Evolutionary conservation across 805 yeast genomes (phyloP).

Genomic region (Nakazawaea wyomingensis): DNA sequence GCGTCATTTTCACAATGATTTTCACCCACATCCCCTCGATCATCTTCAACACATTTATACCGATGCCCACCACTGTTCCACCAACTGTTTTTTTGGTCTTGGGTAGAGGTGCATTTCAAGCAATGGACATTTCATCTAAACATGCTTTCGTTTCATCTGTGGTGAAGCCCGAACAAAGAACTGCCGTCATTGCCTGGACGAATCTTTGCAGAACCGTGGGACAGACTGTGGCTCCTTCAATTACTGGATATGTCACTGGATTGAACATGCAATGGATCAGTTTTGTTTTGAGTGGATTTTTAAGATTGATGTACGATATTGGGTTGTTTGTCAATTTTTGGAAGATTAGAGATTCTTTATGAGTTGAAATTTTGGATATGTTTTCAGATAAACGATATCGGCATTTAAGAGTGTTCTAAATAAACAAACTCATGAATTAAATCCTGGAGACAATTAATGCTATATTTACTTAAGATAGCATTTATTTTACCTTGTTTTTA

Average conservation of each 20-base stretch:
- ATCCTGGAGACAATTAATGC: too few relatives aligned
- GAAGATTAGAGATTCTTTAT: slow-evolving; percentile 13
- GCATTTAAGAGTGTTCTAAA: too few relatives aligned
- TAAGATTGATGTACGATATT: slow-evolving; percentile 35
- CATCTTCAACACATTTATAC: slow-evolving; percentile 31
- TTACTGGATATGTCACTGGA: slow-evolving; percentile 35
- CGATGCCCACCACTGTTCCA: slow-evolving; percentile 30
- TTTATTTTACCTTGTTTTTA: too few relatives aligned
- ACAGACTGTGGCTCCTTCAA: slow-evolving; percentile 36
- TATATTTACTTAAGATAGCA: too few relatives aligned
- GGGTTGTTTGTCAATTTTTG: slow-evolving; percentile 31
- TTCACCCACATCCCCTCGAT: slow-evolving; percentile 40
- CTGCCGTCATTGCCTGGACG: slow-evolving; percentile 39
- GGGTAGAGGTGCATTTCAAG: slow-evolving; percentile 34
- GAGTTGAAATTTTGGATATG: too few relatives aligned
- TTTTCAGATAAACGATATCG: too few relatives aligned
- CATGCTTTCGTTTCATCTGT: slow-evolving; percentile 40
- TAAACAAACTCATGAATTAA: too few relatives aligned
- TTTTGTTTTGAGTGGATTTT: slow-evolving; percentile 35
- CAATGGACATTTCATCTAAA: slow-evolving; percentile 46
- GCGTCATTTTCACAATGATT: slow-evolving; percentile 41
- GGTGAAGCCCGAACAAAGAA: slow-evolving; percentile 34
- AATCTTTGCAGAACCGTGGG: slow-evolving; percentile 39
- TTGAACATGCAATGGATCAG: slow-evolving; percentile 34
- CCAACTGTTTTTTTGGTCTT: slow-evolving; percentile 29